Conservation (phyloP, 306 rosid species). For the Dryas octopetala region DNA sequence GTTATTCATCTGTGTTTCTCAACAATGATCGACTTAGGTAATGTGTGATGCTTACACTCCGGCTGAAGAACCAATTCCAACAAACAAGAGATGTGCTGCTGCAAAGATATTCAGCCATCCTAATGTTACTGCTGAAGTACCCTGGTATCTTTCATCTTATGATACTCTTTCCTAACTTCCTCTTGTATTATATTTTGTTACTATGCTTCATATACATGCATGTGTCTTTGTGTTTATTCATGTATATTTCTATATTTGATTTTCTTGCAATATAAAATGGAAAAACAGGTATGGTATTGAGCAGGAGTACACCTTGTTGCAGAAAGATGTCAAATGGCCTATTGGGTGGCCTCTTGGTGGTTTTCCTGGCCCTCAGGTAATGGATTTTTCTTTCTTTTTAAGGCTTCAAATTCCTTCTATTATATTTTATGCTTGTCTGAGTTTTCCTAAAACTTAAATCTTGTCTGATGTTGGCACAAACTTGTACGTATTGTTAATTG, state of each 20-base stretch:
- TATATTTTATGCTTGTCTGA: not conserved
- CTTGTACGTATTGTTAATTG: not conserved
- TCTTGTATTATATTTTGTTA: not conserved
- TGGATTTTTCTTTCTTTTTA: not conserved
- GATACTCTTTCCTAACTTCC: not conserved
- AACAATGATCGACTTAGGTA: slow-evolving; percentile 39
- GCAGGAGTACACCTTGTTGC: slow-evolving; percentile 93
- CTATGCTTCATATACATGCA: not conserved
- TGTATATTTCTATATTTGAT: not conserved
- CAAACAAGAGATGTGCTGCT: slow-evolving; percentile 64
- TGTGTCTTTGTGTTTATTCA: not conserved
- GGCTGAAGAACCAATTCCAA: slow-evolving; percentile 65
- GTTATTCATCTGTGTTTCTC: slow-evolving; percentile 5
- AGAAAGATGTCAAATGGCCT: slow-evolving; percentile 78
- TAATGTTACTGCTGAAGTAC: slow-evolving; percentile 58
- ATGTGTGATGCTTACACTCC: slow-evolving; percentile 72
- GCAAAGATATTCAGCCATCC: slow-evolving; percentile 69
- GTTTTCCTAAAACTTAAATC: not conserved
- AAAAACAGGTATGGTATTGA: slow-evolving; percentile 79
- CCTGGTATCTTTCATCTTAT: slow-evolving; percentile 43
- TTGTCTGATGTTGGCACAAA: not conserved
- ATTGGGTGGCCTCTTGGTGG: slow-evolving; percentile 92
- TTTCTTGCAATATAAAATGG: slow-evolving; percentile 12
- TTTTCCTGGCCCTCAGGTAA: slow-evolving; percentile 86
- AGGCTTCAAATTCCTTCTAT: not conserved